Base-by-base conservation (phyloP, 2,329 filamentous ascomycete genomes). In the Leptographium lundbergii region DNA sequence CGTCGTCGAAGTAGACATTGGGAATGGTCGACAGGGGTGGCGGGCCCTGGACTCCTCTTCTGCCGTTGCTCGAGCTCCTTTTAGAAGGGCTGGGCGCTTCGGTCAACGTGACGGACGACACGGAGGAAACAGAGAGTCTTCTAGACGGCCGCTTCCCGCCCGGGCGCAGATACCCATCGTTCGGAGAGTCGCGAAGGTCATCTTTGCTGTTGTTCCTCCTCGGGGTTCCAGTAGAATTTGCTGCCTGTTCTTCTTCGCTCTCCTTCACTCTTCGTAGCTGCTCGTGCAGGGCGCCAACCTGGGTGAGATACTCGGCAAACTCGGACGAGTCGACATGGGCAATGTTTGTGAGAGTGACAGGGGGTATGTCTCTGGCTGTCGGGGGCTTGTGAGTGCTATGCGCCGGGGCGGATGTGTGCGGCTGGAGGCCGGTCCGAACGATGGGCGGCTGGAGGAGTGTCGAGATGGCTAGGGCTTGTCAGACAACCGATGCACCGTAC, bases 21-120 rank as follows among this genome's bases (percentile, higher is more conserved):
- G 94, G 94, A 51, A 99, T 96, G 0, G 91, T 97, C 5, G 91
- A 94, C 32, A 99, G 71, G 0, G 91, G 94, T 1, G 94, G 90
- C 1, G 88, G 84, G 0, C 87, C 87, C 61, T 91, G 87, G 0
- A 79, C 72, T 48, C 78, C 78, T 64, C 85, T 83, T 66, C 82
- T 82, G 59, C 73, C 72, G 63, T 77, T 78, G 24, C 74, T 72
- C 7, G 76, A 74, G 62, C 75, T 72, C 58, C 77, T 72, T 57
- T 78, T 72, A 2, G 72, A 66, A 1, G 74, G 69, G 25, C 71
- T 71, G 0, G 75, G 69, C 0, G 72, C 65, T 19, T 82, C 80
- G 13, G 52, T 36, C 6, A 65, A 64, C 9, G 60, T 56, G 17
- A 79, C 69, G 0, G 79, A 79, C 5, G 75, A 74, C 9, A 79